Evolutionary conservation across 2,329 filamentous ascomycete genomes (phyloP), one percentile per base, ranked within the genome.

Genomic region (Sporothrix globosa): DNA sequence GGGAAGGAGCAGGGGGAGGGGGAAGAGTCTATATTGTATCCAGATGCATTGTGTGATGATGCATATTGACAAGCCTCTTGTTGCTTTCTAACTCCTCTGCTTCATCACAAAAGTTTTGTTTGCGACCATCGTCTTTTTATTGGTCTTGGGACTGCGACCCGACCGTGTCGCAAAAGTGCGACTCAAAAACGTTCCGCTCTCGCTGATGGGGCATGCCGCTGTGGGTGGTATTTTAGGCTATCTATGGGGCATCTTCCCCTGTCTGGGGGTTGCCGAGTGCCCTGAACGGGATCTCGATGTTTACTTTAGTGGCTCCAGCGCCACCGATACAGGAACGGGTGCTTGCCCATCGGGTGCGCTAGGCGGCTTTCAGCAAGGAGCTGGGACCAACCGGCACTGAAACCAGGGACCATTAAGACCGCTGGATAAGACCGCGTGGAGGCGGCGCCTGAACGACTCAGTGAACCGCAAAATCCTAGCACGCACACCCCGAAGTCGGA

Each of bases 401-500:
- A 17, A 44, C 9, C 11, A 17, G 24, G 19, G 34, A 19, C 39
- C 56, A 63, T n/a, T 48, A 14, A 41, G 41, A n/a, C 39, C 13
- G 14, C 44, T 13, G 61, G 61, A 41, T 24, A 65, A 48, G 41
- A 34, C 60, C 58, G 41, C 58, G 58, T 39, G 58, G 27, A 39
- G 27, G 27, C 5, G 27, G 27, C 19, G 24, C 27, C 48, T 52
- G 9, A 44, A 58, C 56, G 58, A 70, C 50, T 60, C 67, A 68
- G 67, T 53, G 53, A 17, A 39, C 53, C 41, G 67, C 24, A 48
- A 58, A 60, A 56, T 21, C n/a, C n/a, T 34, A 46, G 66, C 5
- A 52, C 24, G n/a, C 34, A 24, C 21, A 27, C 52, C 41, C 67
- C 67, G 67, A 68, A 68, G 67, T 68, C 67, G 67, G 67, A 68